Conservation (phyloP, 2,329 filamentous ascomycete species). For the Aspergillus flavus region DNA sequence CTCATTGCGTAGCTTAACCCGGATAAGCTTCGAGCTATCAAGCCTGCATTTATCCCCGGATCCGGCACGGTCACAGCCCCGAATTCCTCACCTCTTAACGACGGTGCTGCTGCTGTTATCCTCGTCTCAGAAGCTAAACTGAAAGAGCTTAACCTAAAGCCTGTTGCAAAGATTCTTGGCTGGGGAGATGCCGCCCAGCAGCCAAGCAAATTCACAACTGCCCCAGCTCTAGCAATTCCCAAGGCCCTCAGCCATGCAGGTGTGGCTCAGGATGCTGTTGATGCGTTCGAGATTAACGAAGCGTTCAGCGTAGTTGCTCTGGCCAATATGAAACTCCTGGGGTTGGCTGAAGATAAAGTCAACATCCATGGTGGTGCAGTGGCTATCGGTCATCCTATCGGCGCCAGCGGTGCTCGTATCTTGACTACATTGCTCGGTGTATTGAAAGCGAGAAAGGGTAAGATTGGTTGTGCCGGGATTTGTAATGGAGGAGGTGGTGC, state of each 20-base stretch:
- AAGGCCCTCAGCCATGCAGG: constrained; percentile 97
- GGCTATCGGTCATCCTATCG: constrained; percentile 92
- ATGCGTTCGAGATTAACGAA: constrained; percentile 99
- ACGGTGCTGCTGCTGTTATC: constrained; percentile 88
- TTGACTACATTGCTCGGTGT: constrained; percentile 87
- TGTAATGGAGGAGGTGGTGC: constrained; percentile 98
- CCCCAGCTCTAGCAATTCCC: constrained; percentile 89
- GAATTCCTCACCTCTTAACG: constrained; percentile 94
- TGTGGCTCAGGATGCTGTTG: constrained; percentile 73
- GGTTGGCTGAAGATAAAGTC: constrained; percentile 78
- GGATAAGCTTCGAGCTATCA: constrained; percentile 81
- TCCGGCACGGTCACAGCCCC: constrained; percentile 88
- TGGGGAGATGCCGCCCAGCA: constrained; percentile 94
- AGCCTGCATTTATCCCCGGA: constrained; percentile 76
- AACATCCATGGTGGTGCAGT: constrained; percentile 96
- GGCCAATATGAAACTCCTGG: constrained; percentile 92
- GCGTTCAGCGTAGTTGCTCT: constrained; percentile 96
- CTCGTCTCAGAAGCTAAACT: constrained; percentile 93
- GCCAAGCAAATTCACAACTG: constrained; percentile 93
- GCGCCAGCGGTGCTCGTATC: constrained; percentile 91
- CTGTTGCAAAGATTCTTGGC: constrained; percentile 92
- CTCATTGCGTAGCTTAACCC: constrained; percentile 61
- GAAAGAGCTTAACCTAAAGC: constrained; percentile 87
- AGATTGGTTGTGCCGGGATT: constrained; percentile 91
- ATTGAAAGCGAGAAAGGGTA: constrained; percentile 84